Percentiles rank a stretch among this genome's conserved stretches.
Conservation (phyloP, 345 rosid genomes). For the Eucalyptus sp. region DNA sequence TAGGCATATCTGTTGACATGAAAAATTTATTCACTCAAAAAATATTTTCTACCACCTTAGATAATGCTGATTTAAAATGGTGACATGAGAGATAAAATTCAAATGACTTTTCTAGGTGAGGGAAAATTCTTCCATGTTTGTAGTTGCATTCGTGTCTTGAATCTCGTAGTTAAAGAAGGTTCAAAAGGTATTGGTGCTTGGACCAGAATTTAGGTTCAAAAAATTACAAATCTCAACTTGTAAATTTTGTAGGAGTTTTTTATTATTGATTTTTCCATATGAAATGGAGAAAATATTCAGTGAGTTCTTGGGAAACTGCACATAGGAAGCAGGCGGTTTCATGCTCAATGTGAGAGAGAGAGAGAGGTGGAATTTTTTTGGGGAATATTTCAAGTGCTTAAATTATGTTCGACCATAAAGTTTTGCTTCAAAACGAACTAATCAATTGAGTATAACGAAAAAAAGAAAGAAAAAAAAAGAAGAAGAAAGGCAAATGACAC, state of each 20-base stretch:
- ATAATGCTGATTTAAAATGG: too few relatives aligned
- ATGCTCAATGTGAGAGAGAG: too few relatives aligned
- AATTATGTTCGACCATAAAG: too few relatives aligned
- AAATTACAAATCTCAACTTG: background rate
- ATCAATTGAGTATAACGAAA: background rate
- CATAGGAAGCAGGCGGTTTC: too few relatives aligned
- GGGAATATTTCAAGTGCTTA: too few relatives aligned
- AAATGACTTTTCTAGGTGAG: too few relatives aligned
- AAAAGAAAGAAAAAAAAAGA: too few relatives aligned
- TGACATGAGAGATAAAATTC: background rate
- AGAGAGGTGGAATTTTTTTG: too few relatives aligned
- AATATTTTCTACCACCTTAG: background rate
- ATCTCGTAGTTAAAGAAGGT: background rate
- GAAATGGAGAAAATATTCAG: too few relatives aligned
- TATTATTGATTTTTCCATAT: too few relatives aligned
- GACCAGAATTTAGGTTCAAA: background rate
- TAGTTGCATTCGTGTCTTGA: accelerated
- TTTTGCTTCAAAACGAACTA: background rate
- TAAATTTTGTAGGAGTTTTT: background rate
- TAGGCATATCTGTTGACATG: accelerated
- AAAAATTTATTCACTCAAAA: background rate
- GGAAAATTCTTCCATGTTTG: background rate
- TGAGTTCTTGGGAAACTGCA: background rate
- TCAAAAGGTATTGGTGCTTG: background rate
- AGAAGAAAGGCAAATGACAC: accelerated